Evolutionary conservation across 306 rosid genomes (phyloP), one percentile per base, ranked within the genome.

Genomic region (Prunus davidiana): DNA sequence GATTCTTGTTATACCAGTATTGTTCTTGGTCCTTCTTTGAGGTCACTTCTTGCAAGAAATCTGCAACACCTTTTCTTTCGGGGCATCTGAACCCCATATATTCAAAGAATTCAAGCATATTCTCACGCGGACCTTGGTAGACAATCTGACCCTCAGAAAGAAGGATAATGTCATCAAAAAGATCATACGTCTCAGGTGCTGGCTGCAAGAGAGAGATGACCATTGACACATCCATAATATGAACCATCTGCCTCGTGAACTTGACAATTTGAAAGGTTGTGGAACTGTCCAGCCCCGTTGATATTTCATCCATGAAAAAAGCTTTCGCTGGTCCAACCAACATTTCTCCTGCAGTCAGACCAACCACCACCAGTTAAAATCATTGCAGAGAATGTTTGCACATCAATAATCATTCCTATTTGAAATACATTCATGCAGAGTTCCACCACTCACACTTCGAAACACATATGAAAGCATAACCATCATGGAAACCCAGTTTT

Each of bases 1-100:
- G 80, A 79, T 72, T 79, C 72, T 76, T 84, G n/a, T 88, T 85
- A 72, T 78, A 88, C 95, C 95, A 90, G 22, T 90, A 90, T 78
- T 90, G 95, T 52, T 87, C 91, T 28, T 90, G 94, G 67, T 90
- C 91, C 77, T 90, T 90, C 80, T 80, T 86, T 61, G 94, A 90
- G 28, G 90, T 87, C 64, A 89, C 94, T 65, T 81, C 84, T 66
- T 81, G 84, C 57, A 81, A 65, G 56, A 81, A 81, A 30, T 81
- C 84, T 52, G 84, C 84, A 46, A 57, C 84, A 10, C 84, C 84
- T 72, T 81, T 81, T 65, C 84, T 81, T 1, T 76, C 81, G 0
- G 84, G 84, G 61, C 84, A 81, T 71, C 52, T 76, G 78, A 81
- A 81, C 15, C 81, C 84, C 81, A 76, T 71, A 4, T 55, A 24